Evolutionary conservation across 2,329 filamentous ascomycete species (phyloP), one percentile per base, ranked within the genome.

Genomic region (Dothidotthia symphoricarpi): DNA sequence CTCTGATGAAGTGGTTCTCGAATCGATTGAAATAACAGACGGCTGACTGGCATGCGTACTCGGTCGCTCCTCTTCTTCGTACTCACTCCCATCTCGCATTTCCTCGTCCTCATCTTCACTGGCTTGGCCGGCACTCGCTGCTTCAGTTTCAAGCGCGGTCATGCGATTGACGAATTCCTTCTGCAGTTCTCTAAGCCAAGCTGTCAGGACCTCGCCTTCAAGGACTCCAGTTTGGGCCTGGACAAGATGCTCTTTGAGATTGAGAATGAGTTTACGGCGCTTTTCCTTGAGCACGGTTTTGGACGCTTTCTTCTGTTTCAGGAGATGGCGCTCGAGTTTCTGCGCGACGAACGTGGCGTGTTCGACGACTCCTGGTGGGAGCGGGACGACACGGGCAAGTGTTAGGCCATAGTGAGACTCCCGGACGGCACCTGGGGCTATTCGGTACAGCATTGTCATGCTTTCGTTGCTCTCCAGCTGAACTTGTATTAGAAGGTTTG

Each of bases 381-480:
- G 75, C 0, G 85, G 82, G 16, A 93, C 75, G 0, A 88, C 77
- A 22, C 80, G 80, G 0, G 91, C 89, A 3, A 96, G 75, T 1
- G 82, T 76, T n/a, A 96, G 76, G 0, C 93, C 93, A 55, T 98
- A 98, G 51, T 88, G 82, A 30, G 80, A 72, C 37, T 88, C 81
- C 39, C 80, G 69, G 1, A 87, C 78, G 0, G 78, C 79, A 0
- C 93, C 91, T 11, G 84, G 77, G 0, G 79, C 75, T 25, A 96
- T 77, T 47, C 83, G 90, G 68, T 97, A 97, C 0, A 93, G 73
- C 89, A 97, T 96, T 0, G 77, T 87, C 69, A 95, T 86, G 24
- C 77, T 80, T 1, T 80, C 74, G 2, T 75, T 70, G 2, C 77
- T 68, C 0, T 69, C 64, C 32, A 64, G 61, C 61, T 64, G 16